Conservation (phyloP, 257 asterid species). For the Forsythia suspensa region DNA sequence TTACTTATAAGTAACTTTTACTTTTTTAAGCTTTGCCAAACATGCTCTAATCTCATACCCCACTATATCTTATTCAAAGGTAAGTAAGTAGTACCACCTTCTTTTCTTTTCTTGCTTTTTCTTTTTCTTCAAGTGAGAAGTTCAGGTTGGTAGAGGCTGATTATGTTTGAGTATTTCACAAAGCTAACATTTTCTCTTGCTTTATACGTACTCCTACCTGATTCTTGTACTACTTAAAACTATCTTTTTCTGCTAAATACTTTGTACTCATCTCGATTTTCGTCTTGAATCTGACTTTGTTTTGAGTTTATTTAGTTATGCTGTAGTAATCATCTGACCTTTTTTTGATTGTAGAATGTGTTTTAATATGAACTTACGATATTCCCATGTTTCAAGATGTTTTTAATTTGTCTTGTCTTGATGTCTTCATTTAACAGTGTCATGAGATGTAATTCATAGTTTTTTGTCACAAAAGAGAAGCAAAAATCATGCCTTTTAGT, state of each 20-base stretch:
- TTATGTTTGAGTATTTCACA: constrained; percentile 35
- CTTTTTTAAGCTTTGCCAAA: not conserved
- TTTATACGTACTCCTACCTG: constrained; percentile 68
- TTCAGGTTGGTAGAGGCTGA: constrained; percentile 57
- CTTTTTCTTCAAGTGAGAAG: constrained; percentile 74
- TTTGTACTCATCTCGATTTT: not conserved
- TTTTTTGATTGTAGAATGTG: not conserved
- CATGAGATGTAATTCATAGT: constrained; percentile 17
- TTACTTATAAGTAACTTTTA: not conserved
- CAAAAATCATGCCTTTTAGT: constrained; percentile 74
- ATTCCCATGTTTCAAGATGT: not conserved
- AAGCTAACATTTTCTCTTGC: constrained; percentile 57
- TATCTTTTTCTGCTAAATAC: constrained; percentile 11
- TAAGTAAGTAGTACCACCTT: constrained; percentile 47
- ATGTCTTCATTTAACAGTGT: constrained; percentile 2
- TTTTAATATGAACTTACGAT: not conserved
- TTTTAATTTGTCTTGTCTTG: not conserved
- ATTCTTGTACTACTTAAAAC: constrained; percentile 45
- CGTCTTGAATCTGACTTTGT: not conserved
- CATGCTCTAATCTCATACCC: constrained; percentile 5
- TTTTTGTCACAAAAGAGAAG: constrained; percentile 23
- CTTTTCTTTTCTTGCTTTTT: constrained; percentile 30
- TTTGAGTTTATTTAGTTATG: not conserved
- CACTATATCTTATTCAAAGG: constrained; percentile 36
- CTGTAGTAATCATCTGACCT: not conserved